Evolutionary conservation across 768 basidiomycete genomes (phyloP), one percentile per base, ranked within the genome.

Genomic region (Cystobasidium onofrii): DNA sequence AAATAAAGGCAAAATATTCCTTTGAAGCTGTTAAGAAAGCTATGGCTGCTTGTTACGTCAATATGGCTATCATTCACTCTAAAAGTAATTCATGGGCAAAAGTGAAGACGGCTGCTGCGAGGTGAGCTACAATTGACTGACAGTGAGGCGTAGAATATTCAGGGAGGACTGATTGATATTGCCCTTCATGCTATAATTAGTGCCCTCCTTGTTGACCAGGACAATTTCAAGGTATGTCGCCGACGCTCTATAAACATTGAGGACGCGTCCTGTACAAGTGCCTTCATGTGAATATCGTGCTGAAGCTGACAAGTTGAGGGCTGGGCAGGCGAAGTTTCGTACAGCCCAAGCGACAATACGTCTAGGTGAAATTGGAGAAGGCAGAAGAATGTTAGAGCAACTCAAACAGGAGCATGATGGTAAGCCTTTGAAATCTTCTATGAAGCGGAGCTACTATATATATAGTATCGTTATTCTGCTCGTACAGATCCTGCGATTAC

Each of bases 401-500:
- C 50, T 78, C 2, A 69, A 74, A 36, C 66, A 74, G 67, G 55
- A 31, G 36, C 50, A 60, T n/a, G 55, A 71, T 36, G 69, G 69
- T 60, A 31, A 7, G 69, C 13, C 15, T n/a, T n/a, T n/a, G n/a
- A n/a, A n/a, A n/a, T n/a, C n/a, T n/a, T n/a, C n/a, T n/a, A n/a
- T n/a, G n/a, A n/a, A n/a, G n/a, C n/a, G n/a, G n/a, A n/a, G n/a
- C n/a, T n/a, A n/a, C n/a, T n/a, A n/a, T n/a, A n/a, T n/a, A n/a
- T n/a, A n/a, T n/a, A n/a, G n/a, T n/a, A n/a, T n/a, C n/a, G n/a
- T n/a, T n/a, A n/a, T n/a, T n/a, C n/a, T 29, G n/a, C 52, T 54
- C 52, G 52, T 55, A 2, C 46, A 71, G 69, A 71, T 60, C 13
- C 69, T 20, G 69, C 54, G 2, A 71, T 71, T 44, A 17, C 33